phyloP scores from a whole-genome alignment of 1,284 basidiomycete genomes.

The Jaminaea rosea region DNA sequence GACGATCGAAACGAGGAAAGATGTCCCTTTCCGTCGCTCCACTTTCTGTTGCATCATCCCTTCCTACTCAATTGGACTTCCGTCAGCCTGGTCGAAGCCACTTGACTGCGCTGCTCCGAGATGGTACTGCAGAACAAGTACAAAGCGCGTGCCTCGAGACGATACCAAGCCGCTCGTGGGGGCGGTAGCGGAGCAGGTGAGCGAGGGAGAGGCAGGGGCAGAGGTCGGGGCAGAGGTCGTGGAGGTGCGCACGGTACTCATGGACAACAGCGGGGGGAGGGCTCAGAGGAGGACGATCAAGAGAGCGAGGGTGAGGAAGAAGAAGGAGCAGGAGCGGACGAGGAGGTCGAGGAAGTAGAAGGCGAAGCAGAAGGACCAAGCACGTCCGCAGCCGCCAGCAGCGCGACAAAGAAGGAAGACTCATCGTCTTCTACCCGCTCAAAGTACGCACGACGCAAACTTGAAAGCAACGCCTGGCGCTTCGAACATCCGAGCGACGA shows the following conservation, averaged over 20 bases:
- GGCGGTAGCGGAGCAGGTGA: too few species aligned
- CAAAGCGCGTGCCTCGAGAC: constrained; percentile 42
- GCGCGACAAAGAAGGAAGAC: constrained; percentile 5
- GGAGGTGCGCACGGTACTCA: not conserved
- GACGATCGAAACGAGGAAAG: too few species aligned
- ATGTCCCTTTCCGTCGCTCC: too few species aligned
- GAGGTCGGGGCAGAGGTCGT: constrained; percentile 1
- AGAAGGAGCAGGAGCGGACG: constrained; percentile 4
- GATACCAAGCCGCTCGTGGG: constrained; percentile 22
- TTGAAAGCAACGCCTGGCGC: constrained; percentile 31
- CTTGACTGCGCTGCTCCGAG: constrained; percentile 7
- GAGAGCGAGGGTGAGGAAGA: too few species aligned
- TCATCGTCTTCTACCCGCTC: too few species aligned
- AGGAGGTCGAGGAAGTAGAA: constrained; percentile 7
- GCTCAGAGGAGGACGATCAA: too few species aligned
- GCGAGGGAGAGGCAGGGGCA: constrained; percentile 2
- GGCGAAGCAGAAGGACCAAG: constrained; percentile 7
- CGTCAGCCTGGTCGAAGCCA: constrained; percentile 19
- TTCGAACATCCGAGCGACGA: constrained; percentile 15
- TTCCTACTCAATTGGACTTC: too few species aligned
- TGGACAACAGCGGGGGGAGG: not conserved
- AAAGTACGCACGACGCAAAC: constrained; percentile 29
- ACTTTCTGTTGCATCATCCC: too few species aligned
- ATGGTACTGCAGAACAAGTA: constrained; percentile 47
- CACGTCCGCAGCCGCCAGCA: constrained; percentile 12